Evolutionary conservation across 106 monocot genomes (phyloP).

Genomic region (Agapanthus africanus): DNA sequence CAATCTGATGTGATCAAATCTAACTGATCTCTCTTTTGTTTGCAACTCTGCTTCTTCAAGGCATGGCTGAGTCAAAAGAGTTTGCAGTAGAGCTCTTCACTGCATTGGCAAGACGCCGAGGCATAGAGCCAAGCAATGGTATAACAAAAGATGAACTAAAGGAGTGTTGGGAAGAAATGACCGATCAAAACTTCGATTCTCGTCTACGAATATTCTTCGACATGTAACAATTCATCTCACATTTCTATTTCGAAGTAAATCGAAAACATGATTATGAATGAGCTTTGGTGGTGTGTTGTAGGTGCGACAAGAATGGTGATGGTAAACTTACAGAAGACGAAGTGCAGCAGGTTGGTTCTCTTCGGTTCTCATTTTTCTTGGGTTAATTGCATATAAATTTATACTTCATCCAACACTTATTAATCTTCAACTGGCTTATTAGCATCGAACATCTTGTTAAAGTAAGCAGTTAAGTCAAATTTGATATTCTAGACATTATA

Average conservation of each 20-base stretch:
- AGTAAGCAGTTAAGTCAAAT: too few relatives aligned
- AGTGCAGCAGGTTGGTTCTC: slow-evolving; percentile 74
- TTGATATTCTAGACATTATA: too few relatives aligned
- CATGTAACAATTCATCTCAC: slow-evolving; percentile 42
- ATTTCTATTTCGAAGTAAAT: neutral
- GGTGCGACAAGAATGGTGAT: slow-evolving; percentile 99
- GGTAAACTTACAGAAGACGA: slow-evolving; percentile 87
- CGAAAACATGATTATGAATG: neutral
- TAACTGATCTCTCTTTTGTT: too few relatives aligned
- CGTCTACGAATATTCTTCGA: slow-evolving; percentile 90
- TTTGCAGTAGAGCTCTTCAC: slow-evolving; percentile 75
- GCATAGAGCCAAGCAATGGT: slow-evolving; percentile 34
- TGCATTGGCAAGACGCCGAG: slow-evolving; percentile 59
- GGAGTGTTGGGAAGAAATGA: slow-evolving; percentile 92
- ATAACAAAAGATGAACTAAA: slow-evolving; percentile 51
- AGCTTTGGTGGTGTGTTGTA: neutral
- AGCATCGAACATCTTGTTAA: too few relatives aligned
- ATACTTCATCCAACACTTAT: too few relatives aligned
- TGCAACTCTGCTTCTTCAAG: slow-evolving; percentile 29
- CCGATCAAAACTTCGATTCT: slow-evolving; percentile 90
- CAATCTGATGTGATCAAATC: too few relatives aligned
- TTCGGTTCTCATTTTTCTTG: neutral
- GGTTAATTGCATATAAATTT: too few relatives aligned
- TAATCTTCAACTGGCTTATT: too few relatives aligned
- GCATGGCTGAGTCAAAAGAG: slow-evolving; percentile 79